Percentiles rank a stretch among this genome's conserved stretches.
Evolutionary conservation across 495 filamentous ascomycete genomes (phyloP).

Genomic region (Beverwykella pulmonaria): DNA sequence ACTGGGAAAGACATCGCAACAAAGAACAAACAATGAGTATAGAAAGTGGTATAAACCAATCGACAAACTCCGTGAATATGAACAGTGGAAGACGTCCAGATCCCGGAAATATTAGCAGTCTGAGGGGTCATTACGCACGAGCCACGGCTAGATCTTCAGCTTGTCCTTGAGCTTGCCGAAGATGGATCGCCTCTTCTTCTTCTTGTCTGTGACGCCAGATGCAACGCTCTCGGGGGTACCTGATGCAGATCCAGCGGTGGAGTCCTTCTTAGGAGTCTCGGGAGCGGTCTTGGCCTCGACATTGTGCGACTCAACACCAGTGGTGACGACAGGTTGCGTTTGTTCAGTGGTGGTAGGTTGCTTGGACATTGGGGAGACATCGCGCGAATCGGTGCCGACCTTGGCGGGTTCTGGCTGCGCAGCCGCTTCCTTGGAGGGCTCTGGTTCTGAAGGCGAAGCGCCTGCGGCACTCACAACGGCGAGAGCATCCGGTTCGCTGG

Average conservation of each 20-base stretch:
- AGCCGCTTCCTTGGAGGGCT: conserved; percentile 1
- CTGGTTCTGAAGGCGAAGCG: conserved; percentile 8
- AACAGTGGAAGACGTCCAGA: conserved; percentile 15
- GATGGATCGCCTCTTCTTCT: conserved; percentile 60
- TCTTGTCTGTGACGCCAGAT: conserved; percentile 50
- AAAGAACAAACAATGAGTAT: conserved; percentile 8
- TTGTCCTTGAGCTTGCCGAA: conserved; percentile 63
- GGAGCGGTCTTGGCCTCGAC: conserved; percentile 29
- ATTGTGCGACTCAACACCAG: conserved; percentile 37
- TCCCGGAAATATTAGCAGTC: not conserved
- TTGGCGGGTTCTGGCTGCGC: not conserved
- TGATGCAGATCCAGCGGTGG: conserved; percentile 22
- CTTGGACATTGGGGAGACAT: conserved; percentile 45
- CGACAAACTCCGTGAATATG: conserved; percentile 31
- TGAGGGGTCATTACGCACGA: not conserved
- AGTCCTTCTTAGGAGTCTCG: conserved; percentile 34
- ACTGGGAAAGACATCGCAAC: not conserved
- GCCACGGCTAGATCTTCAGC: conserved; percentile 37
- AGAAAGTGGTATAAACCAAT: conserved; percentile 32
- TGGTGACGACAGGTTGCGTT: conserved; percentile 39
- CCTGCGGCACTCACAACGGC: conserved; percentile 8
- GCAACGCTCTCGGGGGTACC: conserved; percentile 44
- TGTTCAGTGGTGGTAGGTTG: conserved; percentile 27
- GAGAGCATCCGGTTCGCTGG: conserved; percentile 27
- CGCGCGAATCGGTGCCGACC: conserved; percentile 32